These are phyloP conservation scores for Myxozyma neglecta DNA, from an alignment of 805 yeast species.

Conservation along the genomic window DNA sequence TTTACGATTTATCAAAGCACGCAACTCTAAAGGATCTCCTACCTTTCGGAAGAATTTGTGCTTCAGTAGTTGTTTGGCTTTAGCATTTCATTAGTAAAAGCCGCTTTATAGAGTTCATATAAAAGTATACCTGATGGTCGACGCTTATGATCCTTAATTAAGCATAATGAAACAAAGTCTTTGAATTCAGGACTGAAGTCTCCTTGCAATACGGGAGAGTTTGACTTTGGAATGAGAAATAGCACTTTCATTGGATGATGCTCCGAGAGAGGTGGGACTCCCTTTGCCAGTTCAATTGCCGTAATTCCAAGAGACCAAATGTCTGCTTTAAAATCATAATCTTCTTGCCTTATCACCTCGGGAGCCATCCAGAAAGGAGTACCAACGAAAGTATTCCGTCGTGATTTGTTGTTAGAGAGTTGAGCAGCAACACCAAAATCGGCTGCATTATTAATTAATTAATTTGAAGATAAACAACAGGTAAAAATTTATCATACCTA, in stretches of 20 bases:
- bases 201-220: conserved; percentile 47
- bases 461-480: too few relatives aligned
- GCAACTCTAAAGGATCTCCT: conserved; percentile 43
- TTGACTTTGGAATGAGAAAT: conserved; percentile 51
- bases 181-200: conserved; percentile 53
- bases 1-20: conserved; percentile 47
- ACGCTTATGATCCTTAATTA: conserved; percentile 64
- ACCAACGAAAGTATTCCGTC: conserved; percentile 49
- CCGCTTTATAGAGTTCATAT: not conserved
- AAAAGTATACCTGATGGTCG: conserved; percentile 52
- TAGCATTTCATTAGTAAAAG: not conserved
- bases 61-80: conserved; percentile 57
- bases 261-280: conserved; percentile 67
- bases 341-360: conserved; percentile 88
- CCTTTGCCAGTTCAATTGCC: conserved; percentile 67
- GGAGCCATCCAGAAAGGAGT: conserved; percentile 97
- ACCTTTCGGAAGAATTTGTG: conserved; percentile 59
- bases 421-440: conserved; percentile 96
- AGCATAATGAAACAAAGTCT: conserved; percentile 67
- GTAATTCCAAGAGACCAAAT: conserved; percentile 82
- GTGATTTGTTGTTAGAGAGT: conserved; percentile 55
- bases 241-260: conserved; percentile 58
- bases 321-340: conserved; percentile 69
- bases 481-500: conserved; percentile 37
- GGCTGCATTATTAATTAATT: conserved; percentile 44